These are phyloP conservation scores for Helminthosporium solani DNA, from an alignment of 2,329 filamentous ascomycete species.

Conservation along the genomic window DNA sequence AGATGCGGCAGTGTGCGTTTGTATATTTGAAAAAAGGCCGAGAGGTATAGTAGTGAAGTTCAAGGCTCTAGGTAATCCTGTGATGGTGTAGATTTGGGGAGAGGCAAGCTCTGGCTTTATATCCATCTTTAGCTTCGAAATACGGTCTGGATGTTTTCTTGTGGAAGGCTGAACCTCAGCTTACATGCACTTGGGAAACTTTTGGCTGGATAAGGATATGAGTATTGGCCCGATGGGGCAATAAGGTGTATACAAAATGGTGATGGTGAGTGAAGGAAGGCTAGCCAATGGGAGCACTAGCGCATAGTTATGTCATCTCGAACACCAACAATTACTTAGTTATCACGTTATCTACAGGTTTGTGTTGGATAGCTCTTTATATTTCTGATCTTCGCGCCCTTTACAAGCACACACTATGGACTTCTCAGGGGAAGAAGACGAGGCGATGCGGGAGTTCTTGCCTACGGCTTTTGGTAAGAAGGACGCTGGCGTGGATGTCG, in stretches of 20 bases:
- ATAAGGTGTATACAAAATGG: conserved; percentile 2
- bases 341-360: too few species aligned
- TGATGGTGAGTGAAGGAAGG: neutral
- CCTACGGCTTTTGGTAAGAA: conserved; percentile 85
- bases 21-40: neutral
- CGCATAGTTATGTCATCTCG: neutral
- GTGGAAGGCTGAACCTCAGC: neutral
- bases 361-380: too few species aligned
- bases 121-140: neutral
- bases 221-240: conserved; percentile 2
- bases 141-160: too few species aligned
- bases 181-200: neutral
- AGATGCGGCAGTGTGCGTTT: neutral
- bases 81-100: neutral
- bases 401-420: conserved; percentile 4
- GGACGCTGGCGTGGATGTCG: conserved; percentile 69
- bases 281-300: neutral
- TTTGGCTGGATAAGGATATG: neutral
- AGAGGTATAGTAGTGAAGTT: too few species aligned
- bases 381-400: neutral
- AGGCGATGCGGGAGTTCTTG: conserved; percentile 74
- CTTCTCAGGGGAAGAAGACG: conserved; percentile 52
- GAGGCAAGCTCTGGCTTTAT: neutral
- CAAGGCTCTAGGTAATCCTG: too few species aligned
- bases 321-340: neutral